These are phyloP conservation scores for Vitis hybrid DNA, from an alignment of 177 flowering plant genomes.

Conservation along the genomic window DNA sequence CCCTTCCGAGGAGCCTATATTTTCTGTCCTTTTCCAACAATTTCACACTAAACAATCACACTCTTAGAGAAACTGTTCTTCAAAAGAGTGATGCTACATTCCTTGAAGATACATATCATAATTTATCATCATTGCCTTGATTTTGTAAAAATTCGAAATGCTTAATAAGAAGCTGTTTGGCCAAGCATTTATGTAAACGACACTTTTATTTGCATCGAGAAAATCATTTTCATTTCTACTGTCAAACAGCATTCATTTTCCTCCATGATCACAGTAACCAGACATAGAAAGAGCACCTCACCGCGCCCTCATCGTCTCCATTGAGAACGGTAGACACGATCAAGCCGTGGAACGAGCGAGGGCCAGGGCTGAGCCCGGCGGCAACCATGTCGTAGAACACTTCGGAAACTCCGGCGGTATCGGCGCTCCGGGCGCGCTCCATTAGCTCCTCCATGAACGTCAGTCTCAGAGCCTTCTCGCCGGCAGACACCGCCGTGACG, in stretches of 20 bases:
- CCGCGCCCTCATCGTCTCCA: constrained; percentile 80
- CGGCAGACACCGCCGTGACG: constrained; percentile 28
- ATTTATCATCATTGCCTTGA: too few species aligned
- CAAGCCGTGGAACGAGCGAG: constrained; percentile 88
- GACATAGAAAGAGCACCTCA: constrained; percentile 16
- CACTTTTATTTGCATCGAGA: too few species aligned
- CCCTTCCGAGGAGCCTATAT: too few species aligned
- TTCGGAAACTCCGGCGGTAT: constrained; percentile 59
- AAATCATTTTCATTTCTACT: too few species aligned
- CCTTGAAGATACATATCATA: too few species aligned
- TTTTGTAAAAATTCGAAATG: too few species aligned
- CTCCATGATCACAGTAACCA: too few species aligned
- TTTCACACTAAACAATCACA: neutral
- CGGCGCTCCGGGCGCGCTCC: constrained; percentile 61
- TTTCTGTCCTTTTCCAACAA: neutral
- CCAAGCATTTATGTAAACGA: too few species aligned
- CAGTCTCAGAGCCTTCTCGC: constrained; percentile 69
- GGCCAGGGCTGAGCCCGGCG: constrained; percentile 85
- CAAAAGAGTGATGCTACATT: too few species aligned
- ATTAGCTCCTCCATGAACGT: constrained; percentile 94
- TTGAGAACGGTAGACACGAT: constrained; percentile 67
- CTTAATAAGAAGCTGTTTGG: too few species aligned
- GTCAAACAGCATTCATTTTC: neutral
- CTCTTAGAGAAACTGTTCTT: neutral
- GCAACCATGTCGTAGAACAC: constrained; percentile 91